These are phyloP conservation scores for Rhizophagus prolifer DNA, from an alignment of 192 early-diverging fungal species.

Conservation along the genomic window DNA sequence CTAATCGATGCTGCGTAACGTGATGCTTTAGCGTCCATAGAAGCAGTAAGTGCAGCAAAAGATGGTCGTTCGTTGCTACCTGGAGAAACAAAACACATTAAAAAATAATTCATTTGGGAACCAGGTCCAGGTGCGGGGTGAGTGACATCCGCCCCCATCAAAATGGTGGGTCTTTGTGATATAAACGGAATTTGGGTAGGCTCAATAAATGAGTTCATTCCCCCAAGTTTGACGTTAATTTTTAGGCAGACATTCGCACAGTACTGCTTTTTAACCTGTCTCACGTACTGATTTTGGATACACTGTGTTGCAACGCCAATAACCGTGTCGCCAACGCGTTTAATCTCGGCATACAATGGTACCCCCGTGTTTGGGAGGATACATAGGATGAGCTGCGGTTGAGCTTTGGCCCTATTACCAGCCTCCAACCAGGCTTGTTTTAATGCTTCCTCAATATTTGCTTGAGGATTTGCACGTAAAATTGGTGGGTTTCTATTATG, in stretches of 20 bases:
- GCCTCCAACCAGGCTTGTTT: too few relatives aligned
- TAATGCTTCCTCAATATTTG: too few relatives aligned
- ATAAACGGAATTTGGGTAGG: constrained; percentile 65
- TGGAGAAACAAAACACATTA: background rate
- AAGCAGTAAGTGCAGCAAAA: constrained; percentile 75
- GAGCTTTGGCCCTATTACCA: constrained; percentile 46
- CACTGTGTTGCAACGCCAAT: constrained; percentile 90
- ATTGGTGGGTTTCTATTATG: too few relatives aligned
- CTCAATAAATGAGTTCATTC: constrained; percentile 70
- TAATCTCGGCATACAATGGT: constrained; percentile 67
- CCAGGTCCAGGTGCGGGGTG: constrained; percentile 70
- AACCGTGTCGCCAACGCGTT: constrained; percentile 83
- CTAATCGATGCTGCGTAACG: constrained; percentile 64
- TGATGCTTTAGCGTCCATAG: constrained; percentile 62
- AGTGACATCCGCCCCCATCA: constrained; percentile 90
- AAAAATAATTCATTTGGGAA: constrained; percentile 15
- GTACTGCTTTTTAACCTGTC: constrained; percentile 78
- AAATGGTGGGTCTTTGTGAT: constrained; percentile 64
- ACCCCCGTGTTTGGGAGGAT: constrained; percentile 76
- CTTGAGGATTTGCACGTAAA: too few relatives aligned
- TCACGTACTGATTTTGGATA: constrained; percentile 76
- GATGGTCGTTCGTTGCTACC: constrained; percentile 60
- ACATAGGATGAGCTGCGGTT: constrained; percentile 80
- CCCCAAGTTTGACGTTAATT: constrained; percentile 41
- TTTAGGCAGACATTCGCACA: constrained; percentile 93